These are phyloP conservation scores for Verticillium nubilum DNA, from an alignment of 2,329 filamentous ascomycete species.

Conservation along the genomic window DNA sequence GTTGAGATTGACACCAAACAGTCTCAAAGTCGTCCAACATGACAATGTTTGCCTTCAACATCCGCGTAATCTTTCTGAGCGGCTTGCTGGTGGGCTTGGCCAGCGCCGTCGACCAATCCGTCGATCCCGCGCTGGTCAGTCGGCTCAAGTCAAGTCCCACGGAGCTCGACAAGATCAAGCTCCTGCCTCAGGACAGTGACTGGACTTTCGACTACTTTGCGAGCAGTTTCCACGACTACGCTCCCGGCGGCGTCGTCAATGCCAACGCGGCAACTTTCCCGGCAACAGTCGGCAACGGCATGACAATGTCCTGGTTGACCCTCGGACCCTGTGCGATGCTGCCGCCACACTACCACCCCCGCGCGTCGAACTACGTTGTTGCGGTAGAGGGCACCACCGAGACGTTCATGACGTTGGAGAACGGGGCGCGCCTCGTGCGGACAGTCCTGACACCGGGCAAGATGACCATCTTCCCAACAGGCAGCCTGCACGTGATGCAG, in stretches of 20 bases:
- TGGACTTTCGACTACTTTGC: slow-evolving; percentile 45
- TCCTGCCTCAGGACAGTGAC: slow-evolving; percentile 32
- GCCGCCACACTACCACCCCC: slow-evolving; percentile 42
- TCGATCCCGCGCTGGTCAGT: slow-evolving; percentile 18
- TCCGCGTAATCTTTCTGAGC: background rate
- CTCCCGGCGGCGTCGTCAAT: slow-evolving; percentile 42
- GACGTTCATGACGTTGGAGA: slow-evolving; percentile 47
- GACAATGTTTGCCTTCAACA: background rate
- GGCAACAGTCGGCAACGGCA: slow-evolving; percentile 36
- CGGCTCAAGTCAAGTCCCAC: slow-evolving; percentile 32
- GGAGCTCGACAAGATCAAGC: slow-evolving; percentile 34
- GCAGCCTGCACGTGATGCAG: slow-evolving; percentile 42
- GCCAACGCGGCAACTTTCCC: slow-evolving; percentile 47
- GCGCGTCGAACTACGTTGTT: slow-evolving; percentile 43
- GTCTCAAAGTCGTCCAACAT: slow-evolving; percentile 1
- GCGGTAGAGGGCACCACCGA: slow-evolving; percentile 40
- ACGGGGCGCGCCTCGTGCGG: slow-evolving; percentile 36
- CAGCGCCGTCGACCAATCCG: slow-evolving; percentile 5
- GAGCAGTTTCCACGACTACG: slow-evolving; percentile 32
- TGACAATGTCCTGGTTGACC: slow-evolving; percentile 39
- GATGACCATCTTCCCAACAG: slow-evolving; percentile 45
- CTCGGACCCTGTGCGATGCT: slow-evolving; percentile 47
- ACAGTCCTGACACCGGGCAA: slow-evolving; percentile 34
- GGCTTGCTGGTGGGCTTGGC: background rate
- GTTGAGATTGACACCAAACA: background rate